Percentiles rank a stretch among this genome's conserved stretches.
phyloP scores from a whole-genome alignment of 345 rosid species.

The Boechera divaricarpa region DNA sequence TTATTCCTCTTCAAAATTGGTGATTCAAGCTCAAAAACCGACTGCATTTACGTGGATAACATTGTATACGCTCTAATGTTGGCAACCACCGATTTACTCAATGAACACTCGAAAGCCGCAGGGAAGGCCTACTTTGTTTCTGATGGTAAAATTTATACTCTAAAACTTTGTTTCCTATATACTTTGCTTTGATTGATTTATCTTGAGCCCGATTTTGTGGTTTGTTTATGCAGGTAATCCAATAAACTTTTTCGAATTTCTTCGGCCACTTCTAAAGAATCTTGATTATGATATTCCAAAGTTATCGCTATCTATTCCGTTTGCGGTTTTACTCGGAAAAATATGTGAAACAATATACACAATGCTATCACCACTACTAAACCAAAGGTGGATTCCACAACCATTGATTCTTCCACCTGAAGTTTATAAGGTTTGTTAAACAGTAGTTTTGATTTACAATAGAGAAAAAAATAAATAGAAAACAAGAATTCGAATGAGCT shows the following conservation, averaged over 20 bases:
- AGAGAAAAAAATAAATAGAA: neutral
- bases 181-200: neutral
- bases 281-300: constrained; percentile 40
- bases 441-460: neutral
- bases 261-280: constrained; percentile 28
- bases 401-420: constrained; percentile 43
- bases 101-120: constrained; percentile 4
- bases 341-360: constrained; percentile 22
- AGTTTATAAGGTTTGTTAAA: constrained; percentile 33
- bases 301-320: constrained; percentile 25
- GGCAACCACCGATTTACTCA: constrained; percentile 28
- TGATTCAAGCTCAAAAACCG: constrained; percentile 32
- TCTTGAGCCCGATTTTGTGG: neutral
- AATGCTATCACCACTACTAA: constrained; percentile 20
- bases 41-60: constrained; percentile 35
- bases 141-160: constrained; percentile 11
- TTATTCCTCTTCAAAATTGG: constrained; percentile 36
- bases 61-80: constrained; percentile 30
- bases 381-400: constrained; percentile 37
- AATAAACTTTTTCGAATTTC: constrained; percentile 35
- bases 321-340: constrained; percentile 21
- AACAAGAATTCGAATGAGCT: neutral
- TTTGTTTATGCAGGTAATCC: constrained; percentile 22
- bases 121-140: constrained; percentile 41
- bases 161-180: neutral